A percentile compares a stretch with the other conserved stretches of the same genome.
phyloP scores from a whole-genome alignment of 352 stramenopile genomes.

The Globisporangium nagaii region DNA sequence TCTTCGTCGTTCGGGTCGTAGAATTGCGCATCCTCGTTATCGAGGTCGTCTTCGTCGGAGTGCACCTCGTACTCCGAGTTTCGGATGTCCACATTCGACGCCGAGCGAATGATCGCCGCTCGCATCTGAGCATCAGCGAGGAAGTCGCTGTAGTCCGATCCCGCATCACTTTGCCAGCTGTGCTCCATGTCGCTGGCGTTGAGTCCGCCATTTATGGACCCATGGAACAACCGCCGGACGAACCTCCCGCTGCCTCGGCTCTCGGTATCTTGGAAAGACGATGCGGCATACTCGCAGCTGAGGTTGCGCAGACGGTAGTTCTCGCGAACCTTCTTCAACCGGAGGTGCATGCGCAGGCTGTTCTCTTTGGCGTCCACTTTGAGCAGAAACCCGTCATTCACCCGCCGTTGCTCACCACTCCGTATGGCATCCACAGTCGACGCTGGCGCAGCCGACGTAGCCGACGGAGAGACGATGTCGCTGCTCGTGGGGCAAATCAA shows the following conservation, averaged over 20 bases:
- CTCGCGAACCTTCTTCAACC: constrained; percentile 56
- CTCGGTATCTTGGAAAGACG: constrained; percentile 42
- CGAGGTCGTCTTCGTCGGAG: constrained; percentile 50
- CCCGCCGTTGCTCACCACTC: not conserved
- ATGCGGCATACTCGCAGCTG: constrained; percentile 50
- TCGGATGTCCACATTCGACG: constrained; percentile 46
- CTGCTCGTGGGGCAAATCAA: constrained; percentile 25
- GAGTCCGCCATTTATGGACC: constrained; percentile 23
- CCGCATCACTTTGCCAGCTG: constrained; percentile 66
- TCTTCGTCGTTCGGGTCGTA: constrained; percentile 25
- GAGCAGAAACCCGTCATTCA: constrained; percentile 28
- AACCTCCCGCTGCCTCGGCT: constrained; percentile 27
- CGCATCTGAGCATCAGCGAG: constrained; percentile 74
- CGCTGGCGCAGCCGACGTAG: not conserved
- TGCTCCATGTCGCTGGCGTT: constrained; percentile 30
- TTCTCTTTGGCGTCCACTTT: constrained; percentile 75
- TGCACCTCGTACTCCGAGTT: constrained; percentile 24
- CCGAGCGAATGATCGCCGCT: constrained; percentile 63
- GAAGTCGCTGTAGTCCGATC: constrained; percentile 76
- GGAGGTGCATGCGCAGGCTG: constrained; percentile 65
- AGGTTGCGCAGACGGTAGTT: constrained; percentile 63
- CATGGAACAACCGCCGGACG: constrained; percentile 21
- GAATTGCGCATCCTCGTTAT: constrained; percentile 32
- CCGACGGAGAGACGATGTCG: not conserved
- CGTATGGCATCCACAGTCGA: not conserved